Evolutionary conservation across 345 rosid species (phyloP), one percentile per base, ranked within the genome.

Genomic region (Linum tenue): DNA sequence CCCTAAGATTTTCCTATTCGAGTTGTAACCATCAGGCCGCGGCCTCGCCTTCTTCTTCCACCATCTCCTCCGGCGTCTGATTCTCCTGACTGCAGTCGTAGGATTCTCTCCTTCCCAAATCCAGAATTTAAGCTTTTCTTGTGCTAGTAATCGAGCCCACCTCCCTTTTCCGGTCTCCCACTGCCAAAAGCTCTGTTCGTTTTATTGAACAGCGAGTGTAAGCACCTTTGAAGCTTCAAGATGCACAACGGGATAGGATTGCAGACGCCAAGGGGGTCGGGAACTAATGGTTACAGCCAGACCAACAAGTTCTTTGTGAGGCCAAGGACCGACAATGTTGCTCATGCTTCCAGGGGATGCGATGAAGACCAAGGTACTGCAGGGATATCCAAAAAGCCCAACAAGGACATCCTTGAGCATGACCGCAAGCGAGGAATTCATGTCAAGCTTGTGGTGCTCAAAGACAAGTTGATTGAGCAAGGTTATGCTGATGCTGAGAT

Each of bases 171-270:
- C 31, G 31, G 31, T 22, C 31, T 22, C 31, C 31, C 31, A 22
- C 31, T 22, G 31, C 31, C 31, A 22, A 22, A 22, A 22, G 31
- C 31, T 22, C 31, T 22, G 31, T 22, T 22, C 31, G 31, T 22
- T 22, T 1, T 43, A 5, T 43, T 43, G 9, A 5, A 11, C 50
- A 43, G 50, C 10, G 50, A 43, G 50, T 7, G 10, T 43, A 5
- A 43, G 6, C 50, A 22, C 31, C 31, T 1, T 43, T 43, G 6
- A 11, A 43, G 10, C 6, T 12, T 6, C 59, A 42, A 53, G 12
- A 88, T 94, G 99, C 90, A 90, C 69, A 94, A 94, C 86, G 96
- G 97, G 42, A 88, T 86, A 39, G 99, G 95, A 1, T 72, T 94
- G 57, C 96, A 86, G 75, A 94, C 97, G 38, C 82, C 97, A 1